These are phyloP conservation scores for Botryotinia convoluta DNA, from an alignment of 2,329 filamentous ascomycete genomes.

Conservation along the genomic window DNA sequence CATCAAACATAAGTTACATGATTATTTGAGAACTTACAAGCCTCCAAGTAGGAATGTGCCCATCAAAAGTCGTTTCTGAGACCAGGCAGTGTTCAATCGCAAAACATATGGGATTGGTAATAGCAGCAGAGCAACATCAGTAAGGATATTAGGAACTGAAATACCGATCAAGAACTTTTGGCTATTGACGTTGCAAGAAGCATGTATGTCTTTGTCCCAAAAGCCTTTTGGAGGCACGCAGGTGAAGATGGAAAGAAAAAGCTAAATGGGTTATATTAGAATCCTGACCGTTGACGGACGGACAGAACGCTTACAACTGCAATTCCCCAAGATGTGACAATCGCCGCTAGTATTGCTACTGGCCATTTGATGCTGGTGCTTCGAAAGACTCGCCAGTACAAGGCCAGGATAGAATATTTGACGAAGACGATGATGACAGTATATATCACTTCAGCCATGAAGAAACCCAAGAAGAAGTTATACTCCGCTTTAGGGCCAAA, in stretches of 20 bases:
- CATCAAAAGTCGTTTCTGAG: neutral
- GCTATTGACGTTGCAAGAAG: neutral
- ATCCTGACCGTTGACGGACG: neutral
- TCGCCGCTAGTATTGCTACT: neutral
- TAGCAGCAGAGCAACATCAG: neutral
- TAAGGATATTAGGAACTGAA: neutral
- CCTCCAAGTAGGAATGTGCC: neutral
- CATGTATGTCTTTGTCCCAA: neutral
- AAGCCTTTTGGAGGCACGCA: neutral
- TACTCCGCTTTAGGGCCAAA: neutral
- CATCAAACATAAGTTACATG: neutral
- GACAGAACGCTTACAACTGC: neutral
- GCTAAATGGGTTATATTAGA: neutral
- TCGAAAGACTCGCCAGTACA: neutral
- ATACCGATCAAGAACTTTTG: neutral
- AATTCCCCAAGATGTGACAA: neutral
- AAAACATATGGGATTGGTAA: neutral
- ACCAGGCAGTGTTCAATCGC: neutral
- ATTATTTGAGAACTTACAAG: neutral
- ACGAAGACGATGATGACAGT: neutral
- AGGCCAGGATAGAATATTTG: neutral
- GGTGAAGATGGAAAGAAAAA: neutral
- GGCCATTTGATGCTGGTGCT: neutral
- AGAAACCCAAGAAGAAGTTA: neutral
- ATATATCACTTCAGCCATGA: neutral